These are phyloP conservation scores for Backusella psychrophila DNA, from an alignment of 192 early-diverging fungal genomes.

Conservation along the genomic window DNA sequence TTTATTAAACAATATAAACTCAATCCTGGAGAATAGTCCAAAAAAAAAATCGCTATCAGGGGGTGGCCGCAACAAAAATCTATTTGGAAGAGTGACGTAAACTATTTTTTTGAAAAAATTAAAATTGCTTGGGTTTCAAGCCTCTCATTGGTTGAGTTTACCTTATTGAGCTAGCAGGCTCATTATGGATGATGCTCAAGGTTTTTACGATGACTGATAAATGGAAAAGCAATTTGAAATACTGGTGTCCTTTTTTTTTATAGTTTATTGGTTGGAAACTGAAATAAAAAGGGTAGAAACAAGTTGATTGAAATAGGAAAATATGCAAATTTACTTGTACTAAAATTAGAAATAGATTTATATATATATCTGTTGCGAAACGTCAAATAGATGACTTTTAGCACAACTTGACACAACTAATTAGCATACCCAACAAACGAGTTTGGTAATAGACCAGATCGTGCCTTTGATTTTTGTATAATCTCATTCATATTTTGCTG, in stretches of 20 bases:
- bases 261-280: too few species aligned
- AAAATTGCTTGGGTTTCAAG: background rate
- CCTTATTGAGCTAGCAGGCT: too few species aligned
- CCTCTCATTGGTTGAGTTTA: background rate
- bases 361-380: too few species aligned
- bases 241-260: too few species aligned
- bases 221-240: too few species aligned
- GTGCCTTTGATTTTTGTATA: background rate
- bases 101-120: background rate
- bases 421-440: background rate
- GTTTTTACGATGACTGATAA: too few species aligned
- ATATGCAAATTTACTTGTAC: too few species aligned
- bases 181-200: too few species aligned
- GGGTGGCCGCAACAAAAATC: background rate
- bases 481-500: background rate
- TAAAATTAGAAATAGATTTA: too few species aligned
- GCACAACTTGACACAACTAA: background rate
- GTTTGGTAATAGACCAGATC: background rate
- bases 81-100: background rate
- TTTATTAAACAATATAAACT: conserved; percentile 9
- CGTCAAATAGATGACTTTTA: too few species aligned
- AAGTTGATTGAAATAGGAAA: too few species aligned
- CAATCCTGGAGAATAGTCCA: background rate
- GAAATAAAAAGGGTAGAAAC: too few species aligned
- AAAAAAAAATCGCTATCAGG: background rate